phyloP scores from a whole-genome alignment of 441 rosid genomes.

The Gossypium trilobum region DNA sequence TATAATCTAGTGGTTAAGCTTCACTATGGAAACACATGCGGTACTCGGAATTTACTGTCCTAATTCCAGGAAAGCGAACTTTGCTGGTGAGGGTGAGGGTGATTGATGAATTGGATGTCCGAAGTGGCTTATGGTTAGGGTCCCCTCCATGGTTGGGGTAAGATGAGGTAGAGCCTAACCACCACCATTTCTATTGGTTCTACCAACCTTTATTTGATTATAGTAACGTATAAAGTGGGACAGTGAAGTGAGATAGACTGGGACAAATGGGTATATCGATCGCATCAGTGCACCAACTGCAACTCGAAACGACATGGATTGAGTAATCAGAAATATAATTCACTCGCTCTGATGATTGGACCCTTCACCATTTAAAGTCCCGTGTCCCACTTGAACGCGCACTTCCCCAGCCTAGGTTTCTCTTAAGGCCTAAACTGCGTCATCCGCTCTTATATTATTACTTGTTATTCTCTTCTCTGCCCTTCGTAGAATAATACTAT shows the following conservation, averaged over 20 bases:
- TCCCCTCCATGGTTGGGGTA: neutral
- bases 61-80: neutral
- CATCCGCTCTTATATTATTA: constrained; percentile 5
- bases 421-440: neutral
- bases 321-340: neutral
- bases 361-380: neutral
- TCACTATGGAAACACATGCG: neutral
- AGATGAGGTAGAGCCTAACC: neutral
- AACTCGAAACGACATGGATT: constrained; percentile 1
- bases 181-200: neutral
- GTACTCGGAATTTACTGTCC: neutral
- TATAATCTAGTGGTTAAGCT: neutral
- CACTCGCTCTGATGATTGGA: neutral
- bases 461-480: neutral
- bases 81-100: neutral
- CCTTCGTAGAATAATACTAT: neutral
- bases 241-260: neutral
- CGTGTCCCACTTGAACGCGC: neutral
- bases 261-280: constrained; percentile 5
- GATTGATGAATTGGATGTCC: neutral
- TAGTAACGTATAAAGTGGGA: constrained; percentile 13
- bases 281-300: constrained; percentile 6
- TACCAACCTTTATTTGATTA: constrained; percentile 2
- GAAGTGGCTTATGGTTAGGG: neutral
- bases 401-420: neutral